phyloP scores from a whole-genome alignment of 2,329 filamentous ascomycete genomes.

The Botrytis sinoallii region DNA sequence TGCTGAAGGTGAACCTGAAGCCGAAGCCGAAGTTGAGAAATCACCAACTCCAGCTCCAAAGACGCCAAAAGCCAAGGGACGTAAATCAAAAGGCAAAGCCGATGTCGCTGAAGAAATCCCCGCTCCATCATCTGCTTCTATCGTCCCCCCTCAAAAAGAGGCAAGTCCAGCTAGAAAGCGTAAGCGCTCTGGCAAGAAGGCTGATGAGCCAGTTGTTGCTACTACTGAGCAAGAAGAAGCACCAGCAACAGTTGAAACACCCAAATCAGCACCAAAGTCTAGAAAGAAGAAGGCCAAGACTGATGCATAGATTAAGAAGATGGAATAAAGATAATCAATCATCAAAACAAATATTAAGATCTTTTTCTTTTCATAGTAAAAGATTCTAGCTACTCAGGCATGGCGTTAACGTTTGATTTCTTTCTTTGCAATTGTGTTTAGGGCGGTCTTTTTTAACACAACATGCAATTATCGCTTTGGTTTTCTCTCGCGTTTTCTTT shows the following conservation, averaged over 20 bases:
- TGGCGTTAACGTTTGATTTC: neutral
- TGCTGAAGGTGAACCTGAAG: conserved; percentile 43
- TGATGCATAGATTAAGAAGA: conserved; percentile 45
- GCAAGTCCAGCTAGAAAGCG: conserved; percentile 58
- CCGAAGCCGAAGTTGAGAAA: conserved; percentile 42
- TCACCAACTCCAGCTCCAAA: conserved; percentile 48
- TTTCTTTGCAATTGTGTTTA: conserved; percentile 1
- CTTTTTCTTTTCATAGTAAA: neutral
- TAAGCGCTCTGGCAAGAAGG: conserved; percentile 54
- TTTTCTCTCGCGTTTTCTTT: neutral
- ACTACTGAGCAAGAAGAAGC: conserved; percentile 48
- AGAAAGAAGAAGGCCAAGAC: conserved; percentile 48
- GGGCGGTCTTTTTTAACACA: neutral
- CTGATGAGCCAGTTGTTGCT: conserved; percentile 24
- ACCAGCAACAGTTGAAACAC: conserved; percentile 29
- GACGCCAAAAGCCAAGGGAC: conserved; percentile 53
- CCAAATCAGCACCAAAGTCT: conserved; percentile 32
- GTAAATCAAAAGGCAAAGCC: conserved; percentile 36
- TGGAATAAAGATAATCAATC: neutral
- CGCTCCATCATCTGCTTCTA: conserved; percentile 26
- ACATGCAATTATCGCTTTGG: neutral
- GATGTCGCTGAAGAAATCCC: conserved; percentile 36
- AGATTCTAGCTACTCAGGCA: neutral
- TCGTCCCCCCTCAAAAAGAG: conserved; percentile 29
- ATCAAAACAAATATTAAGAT: neutral